Base-by-base conservation (phyloP, 805 yeast species). In the Kuraishia borneana region DNA sequence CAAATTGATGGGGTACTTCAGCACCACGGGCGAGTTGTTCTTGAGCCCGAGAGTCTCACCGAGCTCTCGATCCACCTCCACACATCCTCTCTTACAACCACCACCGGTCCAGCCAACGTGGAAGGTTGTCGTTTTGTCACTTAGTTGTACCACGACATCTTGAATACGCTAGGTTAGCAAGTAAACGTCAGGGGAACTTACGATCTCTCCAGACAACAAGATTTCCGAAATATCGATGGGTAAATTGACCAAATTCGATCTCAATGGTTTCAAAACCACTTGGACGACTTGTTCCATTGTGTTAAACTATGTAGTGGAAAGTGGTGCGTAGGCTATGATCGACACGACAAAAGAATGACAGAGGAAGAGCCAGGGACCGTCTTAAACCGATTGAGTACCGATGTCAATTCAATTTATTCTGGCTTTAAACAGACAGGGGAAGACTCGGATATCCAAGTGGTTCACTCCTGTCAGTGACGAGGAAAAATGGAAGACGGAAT, bases 341-440 rank as follows among this genome's bases (percentile, higher is more conserved):
- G n/a, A n/a, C n/a, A n/a, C 23, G 9, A 10, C 10, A 10, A 7
- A 10, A 10, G 10, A 21, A 21, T 21, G 23, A 10, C 23, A 21
- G 23, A 21, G 23, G 23, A 21, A 10, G 23, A 10, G 23, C 23
- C 23, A 10, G 23, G 10, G 23, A 7, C 23, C 23, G 23, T 7
- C 23, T 10, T 7, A 10, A 21, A 21, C 7, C 23, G 23, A 7
- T n/a, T 7, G 23, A 29, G 18, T 12, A 8, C 10, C n/a, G 26
- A 85, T 87, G 95, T 68, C 84, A 4, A 69, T 88, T 13, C 87
- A 84, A 43, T 89, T 73, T 58, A 65, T 89, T 27, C 57, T 88
- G 28, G 80, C 89, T 30, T 76, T 89, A 53, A 89, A 89, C 53
- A 70, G 95, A 38, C 96, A 89, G 58, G 97, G 98, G n/a, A 83